Base-by-base conservation (phyloP, 1,139 yeast genomes). In the Protomyces gravidus region DNA sequence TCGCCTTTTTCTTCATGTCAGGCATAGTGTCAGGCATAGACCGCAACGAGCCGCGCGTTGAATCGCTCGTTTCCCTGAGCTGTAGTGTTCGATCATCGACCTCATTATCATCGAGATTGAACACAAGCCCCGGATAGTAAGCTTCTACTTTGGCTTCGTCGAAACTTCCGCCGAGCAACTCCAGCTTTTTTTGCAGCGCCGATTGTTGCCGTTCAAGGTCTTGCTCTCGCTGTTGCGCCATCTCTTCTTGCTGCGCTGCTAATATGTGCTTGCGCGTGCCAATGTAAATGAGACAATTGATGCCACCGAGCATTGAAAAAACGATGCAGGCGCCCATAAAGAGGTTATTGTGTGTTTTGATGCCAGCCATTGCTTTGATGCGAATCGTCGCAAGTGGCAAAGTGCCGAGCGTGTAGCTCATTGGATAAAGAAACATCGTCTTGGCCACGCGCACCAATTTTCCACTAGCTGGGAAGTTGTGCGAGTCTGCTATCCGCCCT, bases 381-480 rank as follows among this genome's bases (percentile, higher is more conserved):
- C 50, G 32, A 5, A 23, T 27, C 9, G 33, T 46, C 11, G 50
- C 50, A 25, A 46, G 50, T 21, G 50, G 50, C 32, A 46, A 9
- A 1, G 50, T 46, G 2, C 50, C 50, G 23, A 46, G 32, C 17
- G 50, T 19, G 19, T 46, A 46, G 11, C 25, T 46, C 33, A 46
- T 46, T 3, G 50, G 50, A 15, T 46, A 46, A 4, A 46, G 17
- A 3, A 46, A 46, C 50, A 46, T 46, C 30, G 36, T 46, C 50
- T 27, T 46, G 2, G 50, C 50, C 50, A 46, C 50, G 13, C 36
- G 32, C 17, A n/a, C 15, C n/a, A 46, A 1, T 13, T 19, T 13
- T 13, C 21, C 21, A 17, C 21, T 36, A 5, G 36, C 11, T 13
- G 15, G 11, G 36, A 13, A 13, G 9, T 15, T 13, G 13, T 15